Conservation (phyloP, 2,329 filamentous ascomycete genomes). For the Fusarium clavum region DNA sequence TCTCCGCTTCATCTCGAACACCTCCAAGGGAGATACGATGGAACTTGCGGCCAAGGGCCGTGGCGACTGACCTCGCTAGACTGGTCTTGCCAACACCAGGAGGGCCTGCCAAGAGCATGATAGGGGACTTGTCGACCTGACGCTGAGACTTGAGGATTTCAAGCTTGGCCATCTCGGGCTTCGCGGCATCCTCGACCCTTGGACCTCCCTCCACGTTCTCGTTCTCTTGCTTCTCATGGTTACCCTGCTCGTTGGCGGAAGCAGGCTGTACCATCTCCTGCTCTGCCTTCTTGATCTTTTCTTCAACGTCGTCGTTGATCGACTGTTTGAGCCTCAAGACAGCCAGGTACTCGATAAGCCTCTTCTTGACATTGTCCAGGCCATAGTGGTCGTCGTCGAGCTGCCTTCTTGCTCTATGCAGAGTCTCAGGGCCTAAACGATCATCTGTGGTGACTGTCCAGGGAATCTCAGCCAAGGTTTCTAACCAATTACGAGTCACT, state of each 20-base stretch:
- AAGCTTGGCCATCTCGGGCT: conserved; percentile 69
- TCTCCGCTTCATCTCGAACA: conserved; percentile 96
- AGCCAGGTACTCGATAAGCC: conserved; percentile 92
- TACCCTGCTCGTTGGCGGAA: conserved; percentile 25
- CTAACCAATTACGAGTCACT: conserved; percentile 91
- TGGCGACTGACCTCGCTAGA: conserved; percentile 90
- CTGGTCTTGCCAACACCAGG: conserved; percentile 97
- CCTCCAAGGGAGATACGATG: conserved; percentile 96
- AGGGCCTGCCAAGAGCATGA: conserved; percentile 90
- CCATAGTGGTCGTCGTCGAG: conserved; percentile 97
- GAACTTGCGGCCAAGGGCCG: conserved; percentile 92
- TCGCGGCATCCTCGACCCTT: conserved; percentile 46
- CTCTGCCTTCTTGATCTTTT: conserved; percentile 77
- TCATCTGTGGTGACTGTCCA: conserved; percentile 90
- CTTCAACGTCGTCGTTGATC: conserved; percentile 84
- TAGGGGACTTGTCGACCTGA: conserved; percentile 94
- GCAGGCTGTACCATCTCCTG: conserved; percentile 62
- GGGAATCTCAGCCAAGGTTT: conserved; percentile 93
- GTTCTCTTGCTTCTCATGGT: conserved; percentile 29
- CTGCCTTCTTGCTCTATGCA: conserved; percentile 84
- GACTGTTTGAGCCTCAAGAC: conserved; percentile 96
- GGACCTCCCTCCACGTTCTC: conserved; percentile 31
- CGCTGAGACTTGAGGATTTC: conserved; percentile 82
- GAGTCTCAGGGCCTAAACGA: conserved; percentile 82
- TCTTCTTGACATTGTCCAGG: conserved; percentile 96